These are phyloP conservation scores for Neospermospora avenae DNA, from an alignment of 2,329 filamentous ascomycete species.

Conservation along the genomic window DNA sequence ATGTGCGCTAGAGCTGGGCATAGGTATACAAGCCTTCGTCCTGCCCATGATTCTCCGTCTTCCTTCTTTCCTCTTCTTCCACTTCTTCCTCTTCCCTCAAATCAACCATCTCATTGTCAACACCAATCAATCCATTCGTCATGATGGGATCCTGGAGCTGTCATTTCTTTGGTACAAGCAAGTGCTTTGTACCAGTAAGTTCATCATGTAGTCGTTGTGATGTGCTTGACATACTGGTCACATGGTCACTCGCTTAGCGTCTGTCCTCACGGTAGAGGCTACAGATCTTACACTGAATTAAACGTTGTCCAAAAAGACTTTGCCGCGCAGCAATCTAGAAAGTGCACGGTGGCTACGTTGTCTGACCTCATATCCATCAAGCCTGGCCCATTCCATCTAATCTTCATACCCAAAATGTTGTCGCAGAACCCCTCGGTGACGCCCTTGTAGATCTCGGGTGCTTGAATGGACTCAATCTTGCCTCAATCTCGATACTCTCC, in stretches of 20 bases:
- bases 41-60: neutral
- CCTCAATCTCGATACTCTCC: constrained; percentile 7
- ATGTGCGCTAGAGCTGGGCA: neutral
- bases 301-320: too few species aligned
- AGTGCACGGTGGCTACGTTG: too few species aligned
- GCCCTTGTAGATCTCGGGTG: neutral
- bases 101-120: constrained; percentile 15
- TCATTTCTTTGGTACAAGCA: too few species aligned
- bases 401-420: neutral
- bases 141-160: too few species aligned
- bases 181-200: too few species aligned
- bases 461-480: constrained; percentile 4
- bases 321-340: too few species aligned
- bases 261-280: too few species aligned
- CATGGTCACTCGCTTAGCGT: too few species aligned
- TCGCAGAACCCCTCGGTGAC: neutral
- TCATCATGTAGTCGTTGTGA: neutral
- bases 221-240: too few species aligned
- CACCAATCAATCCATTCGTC: constrained; percentile 7
- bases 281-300: too few species aligned
- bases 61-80: neutral
- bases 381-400: neutral
- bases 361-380: neutral
- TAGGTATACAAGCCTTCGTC: neutral
- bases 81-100: constrained; percentile 22